Base-by-base conservation (phyloP, 2,329 filamentous ascomycete species). In the Phyllosticta citribraziliensis region DNA sequence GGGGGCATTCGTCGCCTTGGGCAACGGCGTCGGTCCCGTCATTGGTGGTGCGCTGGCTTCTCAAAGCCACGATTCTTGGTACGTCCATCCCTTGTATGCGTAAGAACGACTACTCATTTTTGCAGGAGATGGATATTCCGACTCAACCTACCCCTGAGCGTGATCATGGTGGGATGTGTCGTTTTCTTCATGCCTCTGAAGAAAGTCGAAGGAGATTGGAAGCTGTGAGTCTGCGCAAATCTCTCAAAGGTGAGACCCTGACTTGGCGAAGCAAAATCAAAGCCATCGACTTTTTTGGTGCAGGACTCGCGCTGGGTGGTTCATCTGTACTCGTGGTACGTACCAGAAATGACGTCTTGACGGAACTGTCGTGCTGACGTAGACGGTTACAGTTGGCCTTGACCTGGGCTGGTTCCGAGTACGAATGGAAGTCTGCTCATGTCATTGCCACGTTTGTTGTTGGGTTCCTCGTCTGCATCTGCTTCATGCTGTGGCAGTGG, bases 151-250 rank as follows among this genome's bases (percentile, higher is more conserved):
- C 82, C 81, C 0, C 68, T 84, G 22, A 81, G 80, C 0, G 72
- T 75, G 0, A 61, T 83, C 0, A 77, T 79, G 0, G 80, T 78
- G 0, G 52, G 74, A 0, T 75, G 74, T 30, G 78, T 82, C 11
- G 60, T 83, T 0, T 82, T 82, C 65, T 80, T 82, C 65, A 83
- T 84, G 81, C 82, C 81, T 0, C 65, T 84, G 51, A 81, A 80
- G 52, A 80, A 78, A 56, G 80, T 83, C 0, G 70, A 79, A 19
- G 81, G 80, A 0, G 73, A 80, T 40, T 84, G 82, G 79, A 63
- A 33, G 22, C 20, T 57, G 62, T 63, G 9, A 61, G 68, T 63
- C 27, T 25, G 6, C 17, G 33, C 12, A 6, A 8, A 12, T 12
- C 10, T 9, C 5, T 17, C 3, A 33, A 25, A 24, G 12, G 2